Percentiles rank a stretch among this genome's conserved stretches.
phyloP scores from a whole-genome alignment of 2,329 filamentous ascomycete species.

The Pseudocercospora musae region DNA sequence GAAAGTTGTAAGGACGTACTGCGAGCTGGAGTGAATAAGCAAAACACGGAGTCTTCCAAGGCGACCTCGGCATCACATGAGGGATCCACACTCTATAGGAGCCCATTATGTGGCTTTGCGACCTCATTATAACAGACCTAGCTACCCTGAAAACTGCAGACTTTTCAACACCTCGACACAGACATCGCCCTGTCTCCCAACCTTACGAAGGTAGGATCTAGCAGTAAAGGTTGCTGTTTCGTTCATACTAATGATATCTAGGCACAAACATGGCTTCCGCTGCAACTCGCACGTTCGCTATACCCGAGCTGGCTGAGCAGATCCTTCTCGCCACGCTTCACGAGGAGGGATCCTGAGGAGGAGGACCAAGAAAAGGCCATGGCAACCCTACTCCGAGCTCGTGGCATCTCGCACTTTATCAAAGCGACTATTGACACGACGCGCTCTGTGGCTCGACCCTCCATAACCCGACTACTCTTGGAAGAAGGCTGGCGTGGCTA shows the following conservation, averaged over 20 bases:
- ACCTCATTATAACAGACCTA: neutral
- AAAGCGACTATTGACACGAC: too few relatives aligned
- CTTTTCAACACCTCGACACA: neutral
- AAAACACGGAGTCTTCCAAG: neutral
- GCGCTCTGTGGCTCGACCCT: too few relatives aligned
- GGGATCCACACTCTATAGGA: neutral
- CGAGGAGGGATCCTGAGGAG: too few relatives aligned
- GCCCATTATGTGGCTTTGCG: neutral
- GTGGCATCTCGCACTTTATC: too few relatives aligned
- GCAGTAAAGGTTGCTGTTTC: neutral
- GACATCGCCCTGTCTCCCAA: neutral
- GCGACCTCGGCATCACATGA: neutral
- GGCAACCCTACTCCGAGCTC: too few relatives aligned
- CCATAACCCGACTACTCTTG: too few relatives aligned
- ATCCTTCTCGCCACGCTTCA: too few relatives aligned
- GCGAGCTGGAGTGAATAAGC: neutral
- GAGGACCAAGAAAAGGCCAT: too few relatives aligned
- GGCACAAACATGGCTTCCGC: neutral
- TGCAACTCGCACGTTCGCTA: neutral
- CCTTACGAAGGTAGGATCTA: neutral
- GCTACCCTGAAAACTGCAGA: neutral
- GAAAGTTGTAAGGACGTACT: constrained; percentile 12
- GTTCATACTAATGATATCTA: neutral
- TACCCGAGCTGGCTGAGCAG: too few relatives aligned
- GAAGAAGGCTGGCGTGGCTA: too few relatives aligned